A percentile compares a stretch with the other conserved stretches of the same genome.
These are phyloP conservation scores for Penicillium manginii DNA, from an alignment of 495 filamentous ascomycete species.

Conservation along the genomic window DNA sequence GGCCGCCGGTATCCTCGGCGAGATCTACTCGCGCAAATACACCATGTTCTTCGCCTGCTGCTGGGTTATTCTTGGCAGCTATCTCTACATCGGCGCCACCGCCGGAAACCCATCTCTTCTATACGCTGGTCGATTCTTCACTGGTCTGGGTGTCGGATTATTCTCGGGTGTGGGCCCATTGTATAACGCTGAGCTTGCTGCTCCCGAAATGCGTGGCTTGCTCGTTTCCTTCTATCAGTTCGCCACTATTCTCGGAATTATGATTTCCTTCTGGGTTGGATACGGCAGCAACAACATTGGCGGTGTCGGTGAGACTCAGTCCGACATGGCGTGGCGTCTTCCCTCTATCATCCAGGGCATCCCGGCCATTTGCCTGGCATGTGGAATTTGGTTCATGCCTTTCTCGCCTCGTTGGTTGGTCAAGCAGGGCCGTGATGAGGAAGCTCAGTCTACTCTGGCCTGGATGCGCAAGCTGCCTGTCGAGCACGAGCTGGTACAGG, in stretches of 20 bases:
- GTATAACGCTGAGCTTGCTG: conserved; percentile 77
- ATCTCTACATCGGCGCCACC: conserved; percentile 55
- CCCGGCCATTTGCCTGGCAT: conserved; percentile 45
- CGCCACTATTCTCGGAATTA: conserved; percentile 77
- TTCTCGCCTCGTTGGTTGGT: conserved; percentile 54
- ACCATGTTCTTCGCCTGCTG: conserved; percentile 71
- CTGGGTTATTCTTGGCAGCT: conserved; percentile 67
- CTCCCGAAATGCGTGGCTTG: conserved; percentile 73
- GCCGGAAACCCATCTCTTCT: conserved; percentile 66
- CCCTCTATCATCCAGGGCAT: conserved; percentile 54
- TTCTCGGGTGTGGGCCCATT: conserved; percentile 60
- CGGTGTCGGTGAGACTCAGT: conserved; percentile 39
- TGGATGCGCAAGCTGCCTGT: conserved; percentile 50
- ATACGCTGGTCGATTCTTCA: conserved; percentile 65
- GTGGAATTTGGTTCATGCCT: conserved; percentile 49
- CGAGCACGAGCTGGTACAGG: conserved; percentile 42
- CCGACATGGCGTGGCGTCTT: conserved; percentile 51
- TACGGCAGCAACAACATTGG: conserved; percentile 56
- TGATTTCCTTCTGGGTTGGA: conserved; percentile 75
- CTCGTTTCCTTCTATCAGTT: conserved; percentile 79
- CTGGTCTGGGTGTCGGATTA: conserved; percentile 70
- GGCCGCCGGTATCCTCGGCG: conserved; percentile 56
- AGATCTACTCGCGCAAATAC: conserved; percentile 67
- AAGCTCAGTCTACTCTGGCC: conserved; percentile 50
- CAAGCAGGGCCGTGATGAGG: conserved; percentile 51